These are phyloP conservation scores for Aurantiochytrium sp. DNA, from an alignment of 108 stramenopile genomes.

Conservation along the genomic window DNA sequence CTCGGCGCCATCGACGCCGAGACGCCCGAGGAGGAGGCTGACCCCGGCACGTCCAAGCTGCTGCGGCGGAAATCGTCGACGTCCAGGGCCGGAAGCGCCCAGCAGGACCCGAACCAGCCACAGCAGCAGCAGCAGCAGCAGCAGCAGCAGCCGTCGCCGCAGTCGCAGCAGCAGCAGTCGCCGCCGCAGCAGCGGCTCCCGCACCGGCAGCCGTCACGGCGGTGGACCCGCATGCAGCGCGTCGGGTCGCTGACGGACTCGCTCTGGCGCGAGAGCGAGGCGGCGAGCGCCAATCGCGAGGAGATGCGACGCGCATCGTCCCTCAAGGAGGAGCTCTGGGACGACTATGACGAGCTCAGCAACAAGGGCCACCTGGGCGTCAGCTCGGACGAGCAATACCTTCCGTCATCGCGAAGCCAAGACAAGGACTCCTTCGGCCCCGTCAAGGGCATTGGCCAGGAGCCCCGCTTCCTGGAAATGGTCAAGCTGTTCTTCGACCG, in stretches of 20 bases:
- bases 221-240: neutral
- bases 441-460: neutral
- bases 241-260: neutral
- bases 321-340: constrained; percentile 26
- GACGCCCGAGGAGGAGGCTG: no score
- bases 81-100: no score
- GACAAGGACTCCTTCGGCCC: neutral
- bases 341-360: neutral
- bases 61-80: no score
- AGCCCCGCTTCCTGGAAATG: constrained; percentile 39
- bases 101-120: no score
- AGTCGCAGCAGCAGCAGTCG: neutral
- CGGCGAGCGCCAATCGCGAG: neutral
- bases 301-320: neutral
- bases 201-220: neutral
- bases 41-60: no score
- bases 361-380: neutral
- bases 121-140: no score
- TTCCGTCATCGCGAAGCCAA: neutral
- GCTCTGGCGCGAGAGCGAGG: neutral
- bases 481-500: constrained; percentile 39
- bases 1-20: no score
- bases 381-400: neutral
- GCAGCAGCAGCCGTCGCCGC: neutral
- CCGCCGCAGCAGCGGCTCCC: neutral